Conservation (phyloP, 2,329 filamentous ascomycete species). For the Paecilomyces dactylethromorphus region DNA sequence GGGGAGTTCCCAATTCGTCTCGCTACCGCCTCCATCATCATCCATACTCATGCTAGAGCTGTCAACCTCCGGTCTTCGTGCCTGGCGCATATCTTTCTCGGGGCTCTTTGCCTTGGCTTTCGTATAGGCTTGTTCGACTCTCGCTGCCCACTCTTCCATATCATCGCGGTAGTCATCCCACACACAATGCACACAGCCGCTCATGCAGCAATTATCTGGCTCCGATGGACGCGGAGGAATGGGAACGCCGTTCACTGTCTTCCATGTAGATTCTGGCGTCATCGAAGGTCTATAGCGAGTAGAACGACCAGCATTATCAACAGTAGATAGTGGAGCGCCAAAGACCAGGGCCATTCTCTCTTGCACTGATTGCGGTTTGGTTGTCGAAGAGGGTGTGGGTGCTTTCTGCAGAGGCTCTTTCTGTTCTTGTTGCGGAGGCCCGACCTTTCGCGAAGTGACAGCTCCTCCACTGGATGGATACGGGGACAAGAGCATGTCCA, state of each 20-base stretch:
- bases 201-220: conserved; percentile 99
- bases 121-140: conserved; percentile 55
- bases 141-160: conserved; percentile 76
- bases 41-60: conserved; percentile 61
- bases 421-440: too few relatives aligned
- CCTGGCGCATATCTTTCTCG: conserved; percentile 23
- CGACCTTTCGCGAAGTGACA: conserved; percentile 10
- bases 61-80: conserved; percentile 34
- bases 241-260: conserved; percentile 64
- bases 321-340: conserved; percentile 69
- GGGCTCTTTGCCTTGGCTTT: conserved; percentile 15
- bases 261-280: conserved; percentile 52
- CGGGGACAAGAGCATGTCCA: conserved; percentile 31
- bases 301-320: conserved; percentile 62
- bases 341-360: conserved; percentile 66
- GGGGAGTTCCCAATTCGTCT: conserved; percentile 56
- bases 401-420: conserved; percentile 11
- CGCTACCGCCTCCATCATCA: conserved; percentile 71
- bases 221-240: conserved; percentile 81
- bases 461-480: conserved; percentile 17
- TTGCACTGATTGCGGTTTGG: conserved; percentile 24
- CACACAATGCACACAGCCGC: conserved; percentile 93
- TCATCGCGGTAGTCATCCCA: conserved; percentile 92
- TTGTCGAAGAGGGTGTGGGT: conserved; percentile 10
- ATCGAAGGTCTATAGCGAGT: conserved; percentile 50